phyloP scores from a whole-genome alignment of 768 basidiomycete species.

The Tricholoma flavovirens region DNA sequence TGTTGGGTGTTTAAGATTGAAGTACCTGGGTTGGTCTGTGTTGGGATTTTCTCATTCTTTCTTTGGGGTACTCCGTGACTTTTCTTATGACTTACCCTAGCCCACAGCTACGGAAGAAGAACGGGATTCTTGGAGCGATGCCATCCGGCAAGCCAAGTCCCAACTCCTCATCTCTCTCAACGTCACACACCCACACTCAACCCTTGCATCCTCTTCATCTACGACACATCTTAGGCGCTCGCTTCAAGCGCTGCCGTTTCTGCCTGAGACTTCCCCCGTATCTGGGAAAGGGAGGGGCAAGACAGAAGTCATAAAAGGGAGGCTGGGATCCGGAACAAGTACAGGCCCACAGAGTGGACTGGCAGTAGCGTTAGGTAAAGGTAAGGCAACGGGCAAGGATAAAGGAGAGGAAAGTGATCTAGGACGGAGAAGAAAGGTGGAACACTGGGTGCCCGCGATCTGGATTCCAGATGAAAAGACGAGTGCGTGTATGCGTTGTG shows the following conservation, averaged over 20 bases:
- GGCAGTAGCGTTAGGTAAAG: background rate
- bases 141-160: conserved; percentile 65
- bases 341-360: background rate
- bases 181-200: conserved; percentile 71
- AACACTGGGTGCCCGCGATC: conserved; percentile 84
- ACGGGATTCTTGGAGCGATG: conserved; percentile 58
- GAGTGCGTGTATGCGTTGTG: conserved; percentile 83
- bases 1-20: no score
- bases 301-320: background rate
- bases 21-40: no score
- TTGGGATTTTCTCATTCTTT: background rate
- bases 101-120: conserved; percentile 46
- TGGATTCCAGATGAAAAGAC: conserved; percentile 90
- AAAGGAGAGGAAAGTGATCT: conserved; percentile 12
- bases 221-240: conserved; percentile 70
- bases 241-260: conserved; percentile 68
- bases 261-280: conserved; percentile 28
- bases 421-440: conserved; percentile 50
- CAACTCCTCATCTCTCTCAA: conserved; percentile 67
- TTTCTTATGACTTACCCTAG: background rate
- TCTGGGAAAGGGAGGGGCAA: conserved; percentile 5
- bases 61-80: background rate
- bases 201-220: conserved; percentile 71
- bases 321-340: background rate
- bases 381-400: conserved; percentile 11